A percentile compares a stretch with the other conserved stretches of the same genome.
Conservation (phyloP, 345 rosid genomes). For the Murraya paniculata region DNA sequence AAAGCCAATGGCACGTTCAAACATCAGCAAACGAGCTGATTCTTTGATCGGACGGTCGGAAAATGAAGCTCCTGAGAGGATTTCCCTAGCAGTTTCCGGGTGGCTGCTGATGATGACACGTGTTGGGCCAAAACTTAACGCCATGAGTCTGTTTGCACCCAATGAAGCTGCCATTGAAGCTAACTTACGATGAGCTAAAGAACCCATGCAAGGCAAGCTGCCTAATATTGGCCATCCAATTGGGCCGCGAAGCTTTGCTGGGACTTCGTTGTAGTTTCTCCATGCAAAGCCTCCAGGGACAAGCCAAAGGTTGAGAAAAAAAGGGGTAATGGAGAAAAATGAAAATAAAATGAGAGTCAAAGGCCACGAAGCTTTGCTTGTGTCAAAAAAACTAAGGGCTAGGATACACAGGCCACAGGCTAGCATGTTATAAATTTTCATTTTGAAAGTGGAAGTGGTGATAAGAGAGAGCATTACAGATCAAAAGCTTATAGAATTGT, state of each 20-base stretch:
- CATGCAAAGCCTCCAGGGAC: slow-evolving; percentile 73
- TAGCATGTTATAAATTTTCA: slow-evolving; percentile 27
- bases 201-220: slow-evolving; percentile 48
- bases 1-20: slow-evolving; percentile 71
- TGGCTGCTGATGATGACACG: slow-evolving; percentile 55
- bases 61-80: slow-evolving; percentile 48
- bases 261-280: slow-evolving; percentile 35
- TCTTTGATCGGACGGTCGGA: slow-evolving; percentile 60
- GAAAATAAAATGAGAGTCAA: slow-evolving; percentile 24
- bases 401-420: slow-evolving; percentile 15
- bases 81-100: slow-evolving; percentile 59
- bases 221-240: slow-evolving; percentile 57
- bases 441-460: not conserved
- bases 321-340: slow-evolving; percentile 18
- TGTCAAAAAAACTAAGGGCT: slow-evolving; percentile 3
- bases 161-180: slow-evolving; percentile 45
- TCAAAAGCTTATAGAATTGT: slow-evolving; percentile 18
- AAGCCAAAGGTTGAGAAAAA: slow-evolving; percentile 35
- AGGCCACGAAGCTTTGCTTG: slow-evolving; percentile 24
- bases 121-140: slow-evolving; percentile 48
- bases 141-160: slow-evolving; percentile 52
- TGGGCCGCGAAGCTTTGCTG: slow-evolving; percentile 42
- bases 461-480: not conserved
- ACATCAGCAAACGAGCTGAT: slow-evolving; percentile 56
- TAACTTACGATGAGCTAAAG: slow-evolving; percentile 56